phyloP scores from a whole-genome alignment of 495 filamentous ascomycete species.

The Penicillium paradoxum region DNA sequence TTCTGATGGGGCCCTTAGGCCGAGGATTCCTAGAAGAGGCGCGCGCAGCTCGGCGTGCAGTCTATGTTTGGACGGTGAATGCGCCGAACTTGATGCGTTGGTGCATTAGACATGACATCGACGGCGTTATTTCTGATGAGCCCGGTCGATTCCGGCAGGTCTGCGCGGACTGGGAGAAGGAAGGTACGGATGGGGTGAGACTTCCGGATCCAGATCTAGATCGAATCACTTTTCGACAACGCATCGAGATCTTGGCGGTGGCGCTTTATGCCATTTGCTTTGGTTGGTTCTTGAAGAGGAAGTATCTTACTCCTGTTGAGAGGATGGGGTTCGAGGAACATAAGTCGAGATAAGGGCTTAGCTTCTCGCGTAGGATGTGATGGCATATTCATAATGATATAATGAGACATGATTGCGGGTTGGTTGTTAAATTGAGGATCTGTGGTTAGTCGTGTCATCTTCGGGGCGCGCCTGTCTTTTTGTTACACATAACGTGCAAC shows the following conservation, averaged over 20 bases:
- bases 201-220: conserved; percentile 5
- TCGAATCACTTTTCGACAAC: conserved; percentile 13
- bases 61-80: conserved; percentile 87
- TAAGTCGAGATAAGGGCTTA: conserved; percentile 7
- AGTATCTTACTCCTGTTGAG: conserved; percentile 13
- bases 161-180: conserved; percentile 18
- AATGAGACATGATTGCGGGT: conserved; percentile 5
- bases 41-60: conserved; percentile 45
- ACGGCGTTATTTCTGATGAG: conserved; percentile 58
- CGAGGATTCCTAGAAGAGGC: conserved; percentile 58
- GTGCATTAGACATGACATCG: conserved; percentile 50
- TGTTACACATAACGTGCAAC: too few relatives aligned
- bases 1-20: conserved; percentile 61
- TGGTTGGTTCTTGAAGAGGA: conserved; percentile 22
- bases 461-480: too few relatives aligned
- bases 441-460: too few relatives aligned
- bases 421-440: not conserved
- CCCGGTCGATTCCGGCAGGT: conserved; percentile 26
- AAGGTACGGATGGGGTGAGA: not conserved
- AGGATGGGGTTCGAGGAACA: conserved; percentile 12
- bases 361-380: not conserved
- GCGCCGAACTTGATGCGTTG: conserved; percentile 68
- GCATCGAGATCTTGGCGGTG: conserved; percentile 7
- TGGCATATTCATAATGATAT: not conserved
- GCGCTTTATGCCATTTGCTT: conserved; percentile 17